phyloP scores from a whole-genome alignment of 2,329 filamentous ascomycete species.

The Fusarium cicatricum region DNA sequence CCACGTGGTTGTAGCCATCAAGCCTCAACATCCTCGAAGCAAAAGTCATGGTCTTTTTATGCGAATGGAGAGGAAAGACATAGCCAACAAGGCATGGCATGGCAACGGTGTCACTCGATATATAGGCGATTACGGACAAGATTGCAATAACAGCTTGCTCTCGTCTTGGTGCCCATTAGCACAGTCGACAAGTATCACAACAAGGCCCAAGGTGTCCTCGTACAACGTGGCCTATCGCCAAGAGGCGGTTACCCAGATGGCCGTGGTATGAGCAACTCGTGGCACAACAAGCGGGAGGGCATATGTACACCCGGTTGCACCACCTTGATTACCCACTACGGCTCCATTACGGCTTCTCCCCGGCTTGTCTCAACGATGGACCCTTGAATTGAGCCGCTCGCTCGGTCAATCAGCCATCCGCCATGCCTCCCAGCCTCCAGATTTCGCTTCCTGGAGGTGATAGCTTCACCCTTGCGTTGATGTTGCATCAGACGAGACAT shows the following conservation, averaged over 20 bases:
- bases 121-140: not conserved
- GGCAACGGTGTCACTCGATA: too few species aligned
- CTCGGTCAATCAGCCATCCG: slow-evolving; percentile 10
- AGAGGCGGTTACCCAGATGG: slow-evolving; percentile 5
- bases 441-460: too few species aligned
- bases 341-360: slow-evolving; percentile 27
- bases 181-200: too few species aligned
- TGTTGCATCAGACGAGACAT: slow-evolving; percentile 1
- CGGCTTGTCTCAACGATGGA: slow-evolving; percentile 21
- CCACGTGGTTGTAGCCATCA: slow-evolving; percentile 7
- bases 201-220: not conserved
- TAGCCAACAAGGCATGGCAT: too few species aligned
- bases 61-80: too few species aligned
- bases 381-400: slow-evolving; percentile 5
- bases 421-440: too few species aligned
- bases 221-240: not conserved
- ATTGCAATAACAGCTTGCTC: not conserved
- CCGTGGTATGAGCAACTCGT: not conserved
- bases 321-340: slow-evolving; percentile 5
- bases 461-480: not conserved
- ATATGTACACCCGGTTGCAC: not conserved
- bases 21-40: not conserved
- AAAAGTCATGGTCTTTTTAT: not conserved
- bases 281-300: slow-evolving; percentile 2
- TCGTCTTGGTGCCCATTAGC: not conserved